Base-by-base conservation (phyloP, 2,329 filamentous ascomycete genomes). In the Pestalotiopsis sp. region DNA sequence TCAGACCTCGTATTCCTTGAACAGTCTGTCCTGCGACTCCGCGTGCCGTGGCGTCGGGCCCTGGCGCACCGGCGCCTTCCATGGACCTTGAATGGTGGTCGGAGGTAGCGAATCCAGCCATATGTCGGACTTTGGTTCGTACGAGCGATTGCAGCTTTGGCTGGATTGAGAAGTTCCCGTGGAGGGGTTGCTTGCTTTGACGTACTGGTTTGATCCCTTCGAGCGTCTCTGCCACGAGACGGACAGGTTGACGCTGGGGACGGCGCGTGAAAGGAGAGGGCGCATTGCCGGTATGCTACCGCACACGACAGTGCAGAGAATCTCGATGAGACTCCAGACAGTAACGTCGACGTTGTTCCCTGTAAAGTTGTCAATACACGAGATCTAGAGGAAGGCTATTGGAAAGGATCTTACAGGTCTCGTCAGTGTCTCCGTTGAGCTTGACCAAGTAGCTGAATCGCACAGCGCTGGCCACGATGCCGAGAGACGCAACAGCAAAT, bases 261-360 rank as follows among this genome's bases (percentile, higher is more conserved):
- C 27, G 6, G 57, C 57, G 3, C 57, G 57, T 25, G 57, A 9
- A 1, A 59, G 57, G 13, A 59, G 57, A 13, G 62, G 62, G 1
- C 38, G 20, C 38, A 52, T 25, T n/a, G 41, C 62, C 9, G 41
- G 62, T 25, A 64, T 45, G 23, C 38, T 49, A 56, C 62, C 62
- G 41, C 41, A 64, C 3, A 64, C 62, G 13, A 64, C 23, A 3
- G 39, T 27, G 39, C 62, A 64, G 31, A 64, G 41, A n/a, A 64
- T 25, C 39, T 64, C 62, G 23, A 64, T 27, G 9, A 64, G 41
- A 56, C 62, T 64, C 62, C 62, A 64, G 14, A 52, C 20, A 1
- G 38, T 38, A 14, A 64, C 38, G 38, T 64, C 62, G 3, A 64
- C 62, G 56, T 64, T 23, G 41, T 49, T 59, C 57, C 57, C 57